phyloP scores from a whole-genome alignment of 352 stramenopile genomes.

The Aphanomyces stellatus region DNA sequence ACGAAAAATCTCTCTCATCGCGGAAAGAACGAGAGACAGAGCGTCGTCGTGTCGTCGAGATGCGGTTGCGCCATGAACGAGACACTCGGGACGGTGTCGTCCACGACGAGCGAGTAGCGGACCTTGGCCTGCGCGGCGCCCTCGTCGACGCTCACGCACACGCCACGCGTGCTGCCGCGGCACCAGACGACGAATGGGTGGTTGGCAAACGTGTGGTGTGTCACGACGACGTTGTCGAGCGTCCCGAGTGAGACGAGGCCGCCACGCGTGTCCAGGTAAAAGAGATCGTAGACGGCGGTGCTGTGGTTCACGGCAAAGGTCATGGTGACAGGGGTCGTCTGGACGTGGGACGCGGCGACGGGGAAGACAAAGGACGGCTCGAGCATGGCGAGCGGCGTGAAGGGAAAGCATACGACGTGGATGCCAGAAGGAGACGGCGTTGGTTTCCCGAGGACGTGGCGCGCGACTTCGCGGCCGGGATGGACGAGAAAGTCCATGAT shows the following conservation, averaged over 20 bases:
- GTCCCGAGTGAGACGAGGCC: not conserved
- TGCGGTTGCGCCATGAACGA: slow-evolving; percentile 1
- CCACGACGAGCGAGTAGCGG: not conserved
- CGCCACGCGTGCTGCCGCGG: not conserved
- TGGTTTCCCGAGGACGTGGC: not conserved
- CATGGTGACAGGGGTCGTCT: not conserved
- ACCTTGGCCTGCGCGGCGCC: not conserved
- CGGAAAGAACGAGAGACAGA: not conserved
- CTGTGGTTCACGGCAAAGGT: not conserved
- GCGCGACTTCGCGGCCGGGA: not conserved
- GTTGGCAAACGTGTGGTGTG: not conserved
- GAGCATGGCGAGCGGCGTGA: not conserved
- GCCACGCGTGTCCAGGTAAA: not conserved
- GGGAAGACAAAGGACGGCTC: not conserved
- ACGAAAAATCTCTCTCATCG: not conserved
- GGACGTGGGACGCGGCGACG: not conserved
- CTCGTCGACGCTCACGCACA: not conserved
- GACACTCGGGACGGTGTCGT: not conserved
- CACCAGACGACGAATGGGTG: not conserved
- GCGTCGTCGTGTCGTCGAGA: not conserved
- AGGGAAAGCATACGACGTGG: not conserved
- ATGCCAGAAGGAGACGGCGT: not conserved
- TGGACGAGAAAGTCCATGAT: not conserved
- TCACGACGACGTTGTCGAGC: not conserved
- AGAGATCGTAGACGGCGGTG: not conserved